These are phyloP conservation scores for Saturnispora zaruensis DNA, from an alignment of 805 yeast species.

Conservation along the genomic window DNA sequence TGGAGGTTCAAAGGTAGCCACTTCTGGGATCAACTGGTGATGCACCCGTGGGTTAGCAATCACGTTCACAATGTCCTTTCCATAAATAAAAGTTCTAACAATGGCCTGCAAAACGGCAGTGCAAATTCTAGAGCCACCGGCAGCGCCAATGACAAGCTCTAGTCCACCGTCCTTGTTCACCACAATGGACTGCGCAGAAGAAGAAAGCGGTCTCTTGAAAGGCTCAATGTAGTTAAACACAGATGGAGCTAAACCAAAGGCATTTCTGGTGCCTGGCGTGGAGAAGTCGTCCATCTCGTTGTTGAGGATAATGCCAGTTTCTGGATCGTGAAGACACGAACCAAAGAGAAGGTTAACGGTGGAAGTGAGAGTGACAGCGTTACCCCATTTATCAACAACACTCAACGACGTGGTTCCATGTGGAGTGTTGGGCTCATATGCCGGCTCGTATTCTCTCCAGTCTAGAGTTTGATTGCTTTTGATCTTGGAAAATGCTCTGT, in stretches of 20 bases:
- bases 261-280: conserved; percentile 56
- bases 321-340: conserved; percentile 67
- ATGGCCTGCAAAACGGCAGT: conserved; percentile 80
- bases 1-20: conserved; percentile 50
- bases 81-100: conserved; percentile 52
- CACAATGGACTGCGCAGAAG: conserved; percentile 70
- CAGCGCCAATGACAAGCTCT: conserved; percentile 76
- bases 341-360: conserved; percentile 84
- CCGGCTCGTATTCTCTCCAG: conserved; percentile 74
- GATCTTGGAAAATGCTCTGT: conserved; percentile 40
- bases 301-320: conserved; percentile 76
- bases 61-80: conserved; percentile 52
- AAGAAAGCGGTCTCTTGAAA: conserved; percentile 73
- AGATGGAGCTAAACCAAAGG: conserved; percentile 77
- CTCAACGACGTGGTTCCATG: conserved; percentile 89
- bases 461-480: conserved; percentile 47
- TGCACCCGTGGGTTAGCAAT: conserved; percentile 78
- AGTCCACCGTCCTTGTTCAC: conserved; percentile 37
- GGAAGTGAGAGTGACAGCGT: conserved; percentile 82
- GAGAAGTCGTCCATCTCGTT: conserved; percentile 96
- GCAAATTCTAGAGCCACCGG: conserved; percentile 86
- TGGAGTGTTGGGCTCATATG: conserved; percentile 67
- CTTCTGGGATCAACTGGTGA: conserved; percentile 80
- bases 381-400: conserved; percentile 61
- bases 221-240: conserved; percentile 70